Percentiles rank a stretch among this genome's conserved stretches.
phyloP scores from a whole-genome alignment of 116 monocot genomes.

The Dioscorea cayenensis region DNA sequence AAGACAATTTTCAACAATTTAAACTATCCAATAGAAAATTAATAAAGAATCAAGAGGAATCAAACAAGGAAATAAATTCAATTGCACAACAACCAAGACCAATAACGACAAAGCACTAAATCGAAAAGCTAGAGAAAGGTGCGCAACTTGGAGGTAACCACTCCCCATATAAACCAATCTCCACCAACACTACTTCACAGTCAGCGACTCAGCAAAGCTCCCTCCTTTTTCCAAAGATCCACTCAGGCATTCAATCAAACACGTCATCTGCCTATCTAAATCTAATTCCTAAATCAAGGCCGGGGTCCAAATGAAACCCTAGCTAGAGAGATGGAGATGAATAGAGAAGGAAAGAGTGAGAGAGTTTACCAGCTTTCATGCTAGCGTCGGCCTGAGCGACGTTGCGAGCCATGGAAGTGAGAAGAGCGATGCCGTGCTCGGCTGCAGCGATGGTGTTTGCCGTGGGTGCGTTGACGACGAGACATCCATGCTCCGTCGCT shows the following conservation, averaged over 20 bases:
- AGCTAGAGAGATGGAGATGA: no score
- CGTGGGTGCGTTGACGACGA: slow-evolving; percentile 83
- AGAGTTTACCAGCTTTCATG: slow-evolving; percentile 57
- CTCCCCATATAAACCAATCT: not conserved
- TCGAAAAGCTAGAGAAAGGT: no score
- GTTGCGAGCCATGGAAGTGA: slow-evolving; percentile 73
- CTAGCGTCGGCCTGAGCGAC: slow-evolving; percentile 66
- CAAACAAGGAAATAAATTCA: no score
- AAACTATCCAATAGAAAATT: no score
- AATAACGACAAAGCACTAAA: no score
- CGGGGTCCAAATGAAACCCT: not conserved
- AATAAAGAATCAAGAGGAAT: no score
- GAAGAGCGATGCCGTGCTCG: slow-evolving; percentile 75
- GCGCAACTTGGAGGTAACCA: not conserved
- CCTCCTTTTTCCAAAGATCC: not conserved
- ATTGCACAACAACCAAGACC: no score
- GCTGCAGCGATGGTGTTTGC: slow-evolving; percentile 82
- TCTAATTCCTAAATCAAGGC: not conserved
- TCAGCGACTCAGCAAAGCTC: not conserved
- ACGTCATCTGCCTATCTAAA: not conserved
- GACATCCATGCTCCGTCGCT: slow-evolving; percentile 74
- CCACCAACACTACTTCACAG: not conserved
- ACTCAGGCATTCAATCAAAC: not conserved
- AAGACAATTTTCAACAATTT: no score
- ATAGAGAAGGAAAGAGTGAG: not conserved